A percentile compares a stretch with the other conserved stretches of the same genome.
phyloP scores from a whole-genome alignment of 805 yeast species.

The Ogataea saltuana region DNA sequence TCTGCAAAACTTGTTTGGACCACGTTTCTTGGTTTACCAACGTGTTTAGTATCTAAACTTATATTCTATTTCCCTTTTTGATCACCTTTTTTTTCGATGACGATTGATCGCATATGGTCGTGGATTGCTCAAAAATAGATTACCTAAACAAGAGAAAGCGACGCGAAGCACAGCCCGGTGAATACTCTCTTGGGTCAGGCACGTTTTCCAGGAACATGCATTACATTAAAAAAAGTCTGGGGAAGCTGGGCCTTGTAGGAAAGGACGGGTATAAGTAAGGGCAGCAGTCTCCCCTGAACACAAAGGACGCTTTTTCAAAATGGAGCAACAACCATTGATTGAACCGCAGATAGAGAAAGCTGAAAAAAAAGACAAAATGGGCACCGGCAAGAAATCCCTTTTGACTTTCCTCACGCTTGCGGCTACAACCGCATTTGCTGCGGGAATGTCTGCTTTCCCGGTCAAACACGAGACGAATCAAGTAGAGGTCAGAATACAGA shows the following conservation, averaged over 20 bases:
- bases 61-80: too few species aligned
- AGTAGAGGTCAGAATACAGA: slow-evolving; percentile 22
- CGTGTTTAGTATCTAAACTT: too few species aligned
- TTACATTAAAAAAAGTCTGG: neutral
- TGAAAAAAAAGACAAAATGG: neutral
- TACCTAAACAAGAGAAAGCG: neutral
- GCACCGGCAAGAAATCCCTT: neutral
- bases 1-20: neutral
- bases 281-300: neutral
- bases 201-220: neutral
- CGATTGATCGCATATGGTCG: neutral
- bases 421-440: slow-evolving; percentile 1
- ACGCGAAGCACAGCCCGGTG: slow-evolving; percentile 1
- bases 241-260: too few species aligned
- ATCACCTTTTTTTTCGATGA: neutral
- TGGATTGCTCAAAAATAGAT: neutral
- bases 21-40: neutral
- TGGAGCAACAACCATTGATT: slow-evolving; percentile 3
- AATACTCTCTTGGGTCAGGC: too few species aligned
- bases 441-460: slow-evolving; percentile 1
- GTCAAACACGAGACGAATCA: neutral
- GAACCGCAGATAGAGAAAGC: neutral
- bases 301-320: neutral
- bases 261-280: neutral
- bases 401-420: slow-evolving; percentile 1